Evolutionary conservation across 176 grass and related monocot genomes (phyloP).

Genomic region (bread wheat (Triticum aestivum)): DNA sequence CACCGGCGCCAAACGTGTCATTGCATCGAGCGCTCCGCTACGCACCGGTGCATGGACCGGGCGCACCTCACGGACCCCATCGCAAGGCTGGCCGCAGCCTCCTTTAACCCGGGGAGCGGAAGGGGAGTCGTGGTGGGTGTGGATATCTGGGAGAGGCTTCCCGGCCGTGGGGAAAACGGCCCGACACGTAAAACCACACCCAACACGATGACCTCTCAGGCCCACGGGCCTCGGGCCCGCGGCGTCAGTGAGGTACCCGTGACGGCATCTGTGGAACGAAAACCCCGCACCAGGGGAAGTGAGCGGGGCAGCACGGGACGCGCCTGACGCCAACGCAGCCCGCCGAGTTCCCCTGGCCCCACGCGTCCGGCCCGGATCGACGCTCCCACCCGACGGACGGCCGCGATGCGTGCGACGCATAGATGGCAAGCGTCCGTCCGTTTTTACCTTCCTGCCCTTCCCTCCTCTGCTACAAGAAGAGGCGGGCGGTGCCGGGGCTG

Average conservation of each 20-base stretch:
- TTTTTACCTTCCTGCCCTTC: slow-evolving; percentile 17
- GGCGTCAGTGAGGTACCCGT: neutral
- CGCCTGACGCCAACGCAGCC: neutral
- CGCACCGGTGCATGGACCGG: accelerated
- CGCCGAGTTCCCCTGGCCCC: neutral
- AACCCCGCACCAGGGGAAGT: neutral
- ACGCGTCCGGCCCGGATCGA: no score
- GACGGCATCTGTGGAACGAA: neutral
- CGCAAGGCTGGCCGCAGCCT: neutral
- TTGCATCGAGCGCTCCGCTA: accelerated
- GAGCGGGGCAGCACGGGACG: slow-evolving; percentile 10
- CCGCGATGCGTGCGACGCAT: neutral
- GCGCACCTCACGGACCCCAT: neutral
- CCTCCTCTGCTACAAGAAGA: neutral
- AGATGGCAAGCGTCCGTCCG: neutral
- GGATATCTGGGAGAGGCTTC: slow-evolving; percentile 20
- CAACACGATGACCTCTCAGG: neutral
- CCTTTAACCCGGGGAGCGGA: neutral
- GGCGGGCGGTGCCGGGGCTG: neutral
- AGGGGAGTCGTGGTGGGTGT: neutral
- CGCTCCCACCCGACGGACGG: no score
- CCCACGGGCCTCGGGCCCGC: neutral
- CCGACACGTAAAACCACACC: neutral
- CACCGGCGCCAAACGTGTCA: neutral
- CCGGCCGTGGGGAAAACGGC: neutral